phyloP scores from a whole-genome alignment of 768 basidiomycete genomes.

The Lentinula sp. region DNA sequence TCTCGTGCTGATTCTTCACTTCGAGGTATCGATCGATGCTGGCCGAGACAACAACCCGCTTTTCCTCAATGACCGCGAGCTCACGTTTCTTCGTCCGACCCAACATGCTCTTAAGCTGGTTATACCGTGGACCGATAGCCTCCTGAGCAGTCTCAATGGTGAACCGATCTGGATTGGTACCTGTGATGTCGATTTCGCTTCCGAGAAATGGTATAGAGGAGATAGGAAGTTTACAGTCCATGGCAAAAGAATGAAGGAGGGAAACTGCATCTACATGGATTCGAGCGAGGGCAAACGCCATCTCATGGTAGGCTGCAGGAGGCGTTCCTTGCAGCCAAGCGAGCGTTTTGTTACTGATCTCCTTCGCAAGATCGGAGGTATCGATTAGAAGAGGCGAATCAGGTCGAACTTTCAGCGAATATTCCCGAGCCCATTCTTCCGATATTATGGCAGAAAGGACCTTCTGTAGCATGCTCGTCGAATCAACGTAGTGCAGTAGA shows the following conservation, averaged over 20 bases:
- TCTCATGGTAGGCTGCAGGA: slow-evolving; percentile 85
- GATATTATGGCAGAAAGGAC: slow-evolving; percentile 79
- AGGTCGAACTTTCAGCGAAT: slow-evolving; percentile 23
- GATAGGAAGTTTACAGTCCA: slow-evolving; percentile 83
- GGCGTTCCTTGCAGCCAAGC: slow-evolving; percentile 67
- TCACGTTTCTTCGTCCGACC: slow-evolving; percentile 77
- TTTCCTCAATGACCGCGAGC: slow-evolving; percentile 67
- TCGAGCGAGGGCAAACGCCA: slow-evolving; percentile 73
- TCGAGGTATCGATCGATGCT: slow-evolving; percentile 78
- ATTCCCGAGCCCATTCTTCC: slow-evolving; percentile 84
- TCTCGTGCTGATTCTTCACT: slow-evolving; percentile 80
- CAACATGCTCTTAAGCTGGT: slow-evolving; percentile 65
- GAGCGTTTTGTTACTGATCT: slow-evolving; percentile 65
- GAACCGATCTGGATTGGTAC: slow-evolving; percentile 60
- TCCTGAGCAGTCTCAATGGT: slow-evolving; percentile 72
- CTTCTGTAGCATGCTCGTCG: slow-evolving; percentile 88
- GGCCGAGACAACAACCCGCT: slow-evolving; percentile 57
- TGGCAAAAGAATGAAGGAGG: slow-evolving; percentile 74
- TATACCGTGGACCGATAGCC: slow-evolving; percentile 67
- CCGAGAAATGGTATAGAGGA: slow-evolving; percentile 77
- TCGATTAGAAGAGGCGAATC: slow-evolving; percentile 41
- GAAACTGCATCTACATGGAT: slow-evolving; percentile 76
- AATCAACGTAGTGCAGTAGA: slow-evolving; percentile 74
- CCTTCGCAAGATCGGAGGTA: slow-evolving; percentile 51
- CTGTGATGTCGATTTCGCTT: slow-evolving; percentile 69